Evolutionary conservation across 345 rosid genomes (phyloP), one percentile per base, ranked within the genome.

Genomic region (Cardamine resedifolia): DNA sequence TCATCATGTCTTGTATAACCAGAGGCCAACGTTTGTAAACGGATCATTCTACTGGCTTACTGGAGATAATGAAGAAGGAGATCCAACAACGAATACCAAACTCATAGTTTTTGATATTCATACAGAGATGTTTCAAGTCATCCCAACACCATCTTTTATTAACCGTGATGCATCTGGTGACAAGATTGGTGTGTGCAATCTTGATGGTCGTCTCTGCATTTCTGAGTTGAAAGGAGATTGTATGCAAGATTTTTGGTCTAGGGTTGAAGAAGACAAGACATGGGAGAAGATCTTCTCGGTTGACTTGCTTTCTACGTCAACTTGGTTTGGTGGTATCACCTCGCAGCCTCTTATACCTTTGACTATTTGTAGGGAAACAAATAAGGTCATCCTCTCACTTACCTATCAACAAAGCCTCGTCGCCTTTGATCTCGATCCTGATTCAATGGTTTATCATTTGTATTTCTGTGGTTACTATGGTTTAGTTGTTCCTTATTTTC

Each of bases 41-140:
- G 66, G 73, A 69, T 31, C 48, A 1, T 33, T 70, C 74, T 58
- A 70, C 27, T 47, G 58, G 74, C 38, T 58, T 36, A 58, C 74
- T 1, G 49, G 28, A 47, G 58, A 30, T 6, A 30, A 58, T 48
- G 58, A 48, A 18, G n/a, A 33, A n/a, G 57, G 47, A 21, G 6
- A 43, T 57, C 16, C 56, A 57, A 10, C 9, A 6, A 16, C 2
- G 7, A 16, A 31, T 10, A 70, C 74, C 4, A 58, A 70, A 16
- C 49, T 70, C 58, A 24, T 70, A 47, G 59, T 70, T 59, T 70
- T 59, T 1, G 20, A 34, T 23, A 23, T 59, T 4, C 66, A 70
- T 26, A 33, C 27, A 3, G 58, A 70, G 66, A 23, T 58, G 49
- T 58, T 70, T 48, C 58, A 24, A 24, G 38, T 70, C 28, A 4